Percentiles rank a stretch among this genome's conserved stretches.
phyloP scores from a whole-genome alignment of 2,329 filamentous ascomycete species.

The Cercospora sesami region DNA sequence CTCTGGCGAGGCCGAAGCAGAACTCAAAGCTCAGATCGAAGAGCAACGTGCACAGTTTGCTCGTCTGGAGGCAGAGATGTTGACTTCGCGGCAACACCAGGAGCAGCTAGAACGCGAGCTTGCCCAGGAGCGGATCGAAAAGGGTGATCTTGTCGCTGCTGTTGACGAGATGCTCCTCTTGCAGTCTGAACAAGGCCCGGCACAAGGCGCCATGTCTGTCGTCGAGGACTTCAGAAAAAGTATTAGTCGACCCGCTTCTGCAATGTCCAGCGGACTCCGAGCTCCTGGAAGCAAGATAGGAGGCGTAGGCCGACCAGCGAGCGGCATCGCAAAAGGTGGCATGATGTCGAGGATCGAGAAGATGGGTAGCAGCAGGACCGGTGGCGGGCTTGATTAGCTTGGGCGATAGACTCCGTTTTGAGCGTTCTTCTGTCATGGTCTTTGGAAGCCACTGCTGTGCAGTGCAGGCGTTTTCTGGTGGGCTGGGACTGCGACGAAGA shows the following conservation, averaged over 20 bases:
- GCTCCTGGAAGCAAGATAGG: constrained; percentile 59
- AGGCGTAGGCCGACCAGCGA: constrained; percentile 11
- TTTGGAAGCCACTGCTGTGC: not conserved
- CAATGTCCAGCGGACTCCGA: constrained; percentile 48
- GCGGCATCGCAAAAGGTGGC: constrained; percentile 14
- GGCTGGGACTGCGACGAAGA: constrained; percentile 5
- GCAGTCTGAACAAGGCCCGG: constrained; percentile 48
- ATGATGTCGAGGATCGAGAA: constrained; percentile 23
- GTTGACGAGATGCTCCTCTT: constrained; percentile 83
- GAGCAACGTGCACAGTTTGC: constrained; percentile 70
- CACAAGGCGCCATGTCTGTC: constrained; percentile 42
- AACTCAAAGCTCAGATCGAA: constrained; percentile 55
- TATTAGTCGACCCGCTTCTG: constrained; percentile 54
- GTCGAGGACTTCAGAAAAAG: constrained; percentile 57
- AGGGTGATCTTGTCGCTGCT: constrained; percentile 76
- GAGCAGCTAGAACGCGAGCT: constrained; percentile 70
- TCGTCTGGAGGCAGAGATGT: constrained; percentile 71
- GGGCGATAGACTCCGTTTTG: not conserved
- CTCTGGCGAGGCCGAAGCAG: constrained; percentile 32
- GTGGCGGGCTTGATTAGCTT: constrained; percentile 2
- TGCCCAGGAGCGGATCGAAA: constrained; percentile 75
- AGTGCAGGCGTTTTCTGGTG: constrained; percentile 3
- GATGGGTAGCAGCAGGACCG: constrained; percentile 18
- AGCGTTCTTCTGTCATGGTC: not conserved
- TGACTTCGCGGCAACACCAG: constrained; percentile 66